Conservation (phyloP, 352 stramenopile genomes). For the Pythium utonaiense region DNA sequence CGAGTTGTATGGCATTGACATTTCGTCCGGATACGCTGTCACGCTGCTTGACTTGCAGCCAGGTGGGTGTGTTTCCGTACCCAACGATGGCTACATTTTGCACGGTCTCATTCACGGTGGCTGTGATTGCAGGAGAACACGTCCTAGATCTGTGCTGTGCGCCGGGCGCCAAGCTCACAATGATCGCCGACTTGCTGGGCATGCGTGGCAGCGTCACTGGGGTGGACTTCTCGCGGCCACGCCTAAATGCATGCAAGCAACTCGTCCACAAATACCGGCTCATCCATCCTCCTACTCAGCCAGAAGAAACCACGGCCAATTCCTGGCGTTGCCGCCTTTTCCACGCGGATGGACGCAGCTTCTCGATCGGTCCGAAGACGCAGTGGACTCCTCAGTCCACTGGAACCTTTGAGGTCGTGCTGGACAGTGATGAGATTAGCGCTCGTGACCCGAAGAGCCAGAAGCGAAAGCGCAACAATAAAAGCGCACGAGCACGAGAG, state of each 20-base stretch:
- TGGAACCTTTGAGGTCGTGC: constrained; percentile 39
- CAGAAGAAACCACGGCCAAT: not conserved
- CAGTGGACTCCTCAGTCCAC: constrained; percentile 33
- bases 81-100: constrained; percentile 5
- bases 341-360: constrained; percentile 73
- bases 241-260: constrained; percentile 84
- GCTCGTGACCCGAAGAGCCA: constrained; percentile 36
- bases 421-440: constrained; percentile 68
- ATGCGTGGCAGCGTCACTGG: constrained; percentile 62
- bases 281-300: constrained; percentile 26
- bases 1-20: constrained; percentile 80
- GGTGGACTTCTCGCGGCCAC: constrained; percentile 85
- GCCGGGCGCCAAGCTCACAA: constrained; percentile 90
- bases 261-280: constrained; percentile 93
- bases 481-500: constrained; percentile 70
- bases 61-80: constrained; percentile 25
- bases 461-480: constrained; percentile 90
- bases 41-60: constrained; percentile 52
- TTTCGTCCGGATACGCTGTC: constrained; percentile 73
- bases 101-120: not conserved
- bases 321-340: constrained; percentile 73
- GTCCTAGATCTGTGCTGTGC: constrained; percentile 94
- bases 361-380: constrained; percentile 50
- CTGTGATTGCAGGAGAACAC: constrained; percentile 57
- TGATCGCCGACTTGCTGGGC: constrained; percentile 83